Percentiles rank a stretch among this genome's conserved stretches.
Evolutionary conservation across 1,284 basidiomycete genomes (phyloP).

Genomic region (Microbotryum intermedium): DNA sequence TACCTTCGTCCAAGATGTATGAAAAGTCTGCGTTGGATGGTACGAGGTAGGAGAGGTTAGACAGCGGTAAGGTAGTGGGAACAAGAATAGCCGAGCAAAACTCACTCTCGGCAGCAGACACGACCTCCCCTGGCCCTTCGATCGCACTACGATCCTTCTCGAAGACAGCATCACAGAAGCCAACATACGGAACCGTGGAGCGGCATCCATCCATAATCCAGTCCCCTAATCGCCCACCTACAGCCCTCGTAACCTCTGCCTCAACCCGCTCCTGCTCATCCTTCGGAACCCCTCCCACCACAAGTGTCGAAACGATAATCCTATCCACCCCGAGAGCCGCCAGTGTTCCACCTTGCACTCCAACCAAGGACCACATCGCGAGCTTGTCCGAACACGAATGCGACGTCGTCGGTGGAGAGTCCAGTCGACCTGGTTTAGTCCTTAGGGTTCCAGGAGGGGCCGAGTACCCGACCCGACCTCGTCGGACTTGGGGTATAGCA

Average conservation of each 20-base stretch:
- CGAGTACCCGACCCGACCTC: slow-evolving; percentile 70
- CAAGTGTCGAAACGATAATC: slow-evolving; percentile 55
- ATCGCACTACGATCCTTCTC: slow-evolving; percentile 47
- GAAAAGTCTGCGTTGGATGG: slow-evolving; percentile 51
- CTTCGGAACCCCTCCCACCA: slow-evolving; percentile 51
- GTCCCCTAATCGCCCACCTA: slow-evolving; percentile 37
- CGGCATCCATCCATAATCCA: not conserved
- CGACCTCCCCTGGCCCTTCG: slow-evolving; percentile 19
- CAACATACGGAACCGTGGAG: slow-evolving; percentile 43
- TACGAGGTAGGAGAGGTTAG: slow-evolving; percentile 38
- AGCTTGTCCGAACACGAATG: slow-evolving; percentile 92
- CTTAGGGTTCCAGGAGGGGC: slow-evolving; percentile 60
- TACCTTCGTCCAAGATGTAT: slow-evolving; percentile 52
- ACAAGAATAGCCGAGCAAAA: not conserved
- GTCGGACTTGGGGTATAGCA: slow-evolving; percentile 41
- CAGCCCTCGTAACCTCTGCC: slow-evolving; percentile 48
- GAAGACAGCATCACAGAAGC: slow-evolving; percentile 55
- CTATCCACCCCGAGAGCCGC: slow-evolving; percentile 50
- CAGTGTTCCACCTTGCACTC: slow-evolving; percentile 72
- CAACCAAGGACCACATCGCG: slow-evolving; percentile 66
- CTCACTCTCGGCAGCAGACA: slow-evolving; percentile 30
- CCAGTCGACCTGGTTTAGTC: slow-evolving; percentile 75
- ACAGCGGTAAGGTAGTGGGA: slow-evolving; percentile 13
- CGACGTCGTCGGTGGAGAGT: slow-evolving; percentile 65
- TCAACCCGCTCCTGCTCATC: slow-evolving; percentile 1